Evolutionary conservation across 1,284 basidiomycete species (phyloP).

Genomic region (Earliella scabrosa): DNA sequence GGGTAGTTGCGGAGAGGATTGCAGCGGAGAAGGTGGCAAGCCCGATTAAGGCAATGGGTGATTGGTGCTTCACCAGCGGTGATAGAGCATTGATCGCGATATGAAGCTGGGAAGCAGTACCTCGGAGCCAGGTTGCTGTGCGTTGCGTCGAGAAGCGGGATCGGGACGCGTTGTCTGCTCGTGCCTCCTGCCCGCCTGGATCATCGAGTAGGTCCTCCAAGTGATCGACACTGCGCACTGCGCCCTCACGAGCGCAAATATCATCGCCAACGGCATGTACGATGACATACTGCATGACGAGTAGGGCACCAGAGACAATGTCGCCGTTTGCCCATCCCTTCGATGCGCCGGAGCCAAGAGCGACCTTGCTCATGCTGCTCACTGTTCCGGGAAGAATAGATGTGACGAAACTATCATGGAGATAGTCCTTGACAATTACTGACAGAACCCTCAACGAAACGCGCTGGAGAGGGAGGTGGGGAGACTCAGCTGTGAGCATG

Average conservation of each 20-base stretch:
- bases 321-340: conserved; percentile 70
- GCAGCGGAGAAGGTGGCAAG: conserved; percentile 58
- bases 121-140: conserved; percentile 63
- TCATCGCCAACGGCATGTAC: conserved; percentile 65
- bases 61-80: conserved; percentile 68
- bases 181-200: not conserved
- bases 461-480: conserved; percentile 63
- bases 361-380: conserved; percentile 73
- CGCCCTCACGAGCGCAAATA: conserved; percentile 65
- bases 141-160: conserved; percentile 50
- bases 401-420: conserved; percentile 65
- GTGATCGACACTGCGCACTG: conserved; percentile 54
- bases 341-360: conserved; percentile 51
- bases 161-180: conserved; percentile 19
- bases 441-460: conserved; percentile 64
- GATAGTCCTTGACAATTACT: conserved; percentile 62
- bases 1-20: conserved; percentile 56
- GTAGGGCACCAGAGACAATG: conserved; percentile 61
- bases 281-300: conserved; percentile 59
- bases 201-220: conserved; percentile 55
- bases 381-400: conserved; percentile 83
- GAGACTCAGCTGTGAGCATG: conserved; percentile 58
- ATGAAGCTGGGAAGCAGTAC: conserved; percentile 69
- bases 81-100: conserved; percentile 68
- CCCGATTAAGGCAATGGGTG: conserved; percentile 59